phyloP scores from a whole-genome alignment of 2,329 filamentous ascomycete species.

The Exophiala alcalophila region DNA sequence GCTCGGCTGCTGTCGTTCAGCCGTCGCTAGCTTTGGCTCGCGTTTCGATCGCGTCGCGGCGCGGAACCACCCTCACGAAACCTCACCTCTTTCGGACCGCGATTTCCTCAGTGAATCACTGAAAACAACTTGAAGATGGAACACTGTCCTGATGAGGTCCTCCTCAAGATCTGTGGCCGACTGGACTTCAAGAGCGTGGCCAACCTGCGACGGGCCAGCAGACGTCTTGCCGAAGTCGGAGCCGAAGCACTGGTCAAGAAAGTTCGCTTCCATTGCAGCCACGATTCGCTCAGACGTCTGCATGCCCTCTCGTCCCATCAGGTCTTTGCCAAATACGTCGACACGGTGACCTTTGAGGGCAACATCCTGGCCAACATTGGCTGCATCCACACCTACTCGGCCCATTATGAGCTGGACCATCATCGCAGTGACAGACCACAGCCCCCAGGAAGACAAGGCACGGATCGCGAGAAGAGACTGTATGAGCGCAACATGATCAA shows the following conservation, averaged over 20 bases:
- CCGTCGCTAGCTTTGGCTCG: no score
- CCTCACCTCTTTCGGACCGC: no score
- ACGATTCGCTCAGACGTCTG: conserved; percentile 27
- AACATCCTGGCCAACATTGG: conserved; percentile 25
- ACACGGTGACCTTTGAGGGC: conserved; percentile 27
- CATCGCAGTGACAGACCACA: conserved; percentile 20
- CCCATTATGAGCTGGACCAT: conserved; percentile 25
- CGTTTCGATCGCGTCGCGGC: no score
- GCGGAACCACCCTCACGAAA: no score
- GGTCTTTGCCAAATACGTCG: conserved; percentile 26
- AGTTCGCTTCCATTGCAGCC: conserved; percentile 27
- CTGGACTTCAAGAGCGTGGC: conserved; percentile 23
- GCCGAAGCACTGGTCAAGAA: conserved; percentile 27
- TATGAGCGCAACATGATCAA: conserved; percentile 29
- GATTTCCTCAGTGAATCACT: no score
- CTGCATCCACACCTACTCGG: conserved; percentile 27
- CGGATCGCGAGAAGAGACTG: conserved; percentile 24
- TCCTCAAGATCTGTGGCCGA: conserved; percentile 24
- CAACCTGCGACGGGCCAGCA: conserved; percentile 20
- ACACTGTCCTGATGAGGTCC: conserved; percentile 26
- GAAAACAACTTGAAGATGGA: conserved; percentile 21
- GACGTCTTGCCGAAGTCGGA: conserved; percentile 24
- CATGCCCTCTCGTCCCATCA: conserved; percentile 21
- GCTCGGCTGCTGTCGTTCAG: no score
- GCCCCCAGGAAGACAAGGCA: conserved; percentile 13